Base-by-base conservation (phyloP, 768 basidiomycete species). In the Kwoniella dendrophila region DNA sequence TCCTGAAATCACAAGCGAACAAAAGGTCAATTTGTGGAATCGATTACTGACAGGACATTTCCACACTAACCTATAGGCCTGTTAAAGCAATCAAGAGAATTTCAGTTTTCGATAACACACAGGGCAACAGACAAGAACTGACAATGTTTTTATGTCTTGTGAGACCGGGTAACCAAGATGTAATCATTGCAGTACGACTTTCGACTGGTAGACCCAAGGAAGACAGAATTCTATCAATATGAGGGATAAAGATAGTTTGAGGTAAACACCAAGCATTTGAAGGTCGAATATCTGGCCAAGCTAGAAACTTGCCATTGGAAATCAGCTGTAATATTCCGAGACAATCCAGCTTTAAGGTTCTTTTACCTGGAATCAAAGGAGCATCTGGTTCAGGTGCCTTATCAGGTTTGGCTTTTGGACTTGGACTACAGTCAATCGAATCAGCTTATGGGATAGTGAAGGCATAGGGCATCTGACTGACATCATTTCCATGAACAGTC, bases 141-240 rank as follows among this genome's bases (percentile, higher is more conserved):
- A 73, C 75, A 27, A 77, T 71, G 43, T 74, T 66, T 56, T 73
- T 75, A 54, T 77, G 73, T 55, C 67, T 59, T n/a, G 70, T 70
- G 12, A 77, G 44, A 27, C 70, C 61, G 10, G 75, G 75, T 7
- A 77, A 52, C 75, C 75, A 77, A 26, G 63, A 54, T 0, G 69
- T 74, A 41, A 74, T 72, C 70, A 74, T 71, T 3, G 57, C 44
- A 7, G 75, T 74, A 33, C 75, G 54, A 22, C 66, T 67, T 41
- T 74, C 73, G 0, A 74, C 67, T 0, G 75, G 73, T 5, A 77
- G 45, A 14, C 75, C 73, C 12, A 77, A 56, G 7, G 67, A 50
- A 4, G 53, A 30, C 29, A 77, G 47, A 12, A 75, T 63, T 14
- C 75, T 50, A 59, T 74, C 75, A n/a, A 77, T 73, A 51, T 74